Conservation (phyloP, 768 basidiomycete species). For the Boletus barrowsii region DNA sequence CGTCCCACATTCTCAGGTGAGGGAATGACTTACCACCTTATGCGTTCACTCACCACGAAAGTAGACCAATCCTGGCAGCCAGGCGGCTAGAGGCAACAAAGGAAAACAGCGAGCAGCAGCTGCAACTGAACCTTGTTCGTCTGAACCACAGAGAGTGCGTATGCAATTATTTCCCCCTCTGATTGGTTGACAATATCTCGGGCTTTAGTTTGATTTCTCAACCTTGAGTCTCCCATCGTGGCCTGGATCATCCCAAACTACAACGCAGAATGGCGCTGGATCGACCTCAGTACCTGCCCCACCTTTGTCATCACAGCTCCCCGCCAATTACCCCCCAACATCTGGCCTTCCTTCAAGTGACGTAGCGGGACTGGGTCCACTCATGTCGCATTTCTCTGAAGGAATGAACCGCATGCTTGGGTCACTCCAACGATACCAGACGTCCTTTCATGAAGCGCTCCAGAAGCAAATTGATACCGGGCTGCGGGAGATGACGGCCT, state of each 20-base stretch:
- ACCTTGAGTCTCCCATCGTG: neutral
- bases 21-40: neutral
- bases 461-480: neutral
- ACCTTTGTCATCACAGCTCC: neutral
- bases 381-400: neutral
- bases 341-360: neutral
- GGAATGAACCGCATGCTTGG: neutral
- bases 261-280: neutral
- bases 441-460: neutral
- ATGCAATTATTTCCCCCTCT: neutral
- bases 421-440: neutral
- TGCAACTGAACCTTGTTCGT: neutral
- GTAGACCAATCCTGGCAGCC: neutral
- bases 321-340: neutral
- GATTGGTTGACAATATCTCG: neutral
- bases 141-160: neutral
- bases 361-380: neutral
- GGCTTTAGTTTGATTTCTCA: neutral
- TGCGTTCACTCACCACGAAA: neutral
- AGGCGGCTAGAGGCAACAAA: neutral
- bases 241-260: neutral
- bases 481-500: neutral
- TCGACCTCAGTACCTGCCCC: neutral
- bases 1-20: neutral
- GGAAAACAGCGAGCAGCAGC: neutral